Percentiles rank a stretch among this genome's conserved stretches.
Conservation (phyloP, 2,329 filamentous ascomycete species). For the Hypoxylon sp. region DNA sequence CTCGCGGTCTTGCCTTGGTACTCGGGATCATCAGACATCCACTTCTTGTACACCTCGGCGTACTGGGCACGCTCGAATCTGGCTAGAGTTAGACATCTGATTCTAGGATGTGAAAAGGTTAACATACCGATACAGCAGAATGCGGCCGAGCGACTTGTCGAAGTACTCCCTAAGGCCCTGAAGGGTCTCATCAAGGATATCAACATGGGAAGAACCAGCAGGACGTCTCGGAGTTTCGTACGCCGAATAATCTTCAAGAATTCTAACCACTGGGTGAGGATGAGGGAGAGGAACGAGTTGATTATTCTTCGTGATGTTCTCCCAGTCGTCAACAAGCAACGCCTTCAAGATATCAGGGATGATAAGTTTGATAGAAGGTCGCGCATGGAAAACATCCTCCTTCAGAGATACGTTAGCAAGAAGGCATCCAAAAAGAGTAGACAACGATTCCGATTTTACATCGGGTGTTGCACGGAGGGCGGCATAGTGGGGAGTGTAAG, state of each 20-base stretch:
- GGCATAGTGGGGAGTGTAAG: slow-evolving; percentile 35
- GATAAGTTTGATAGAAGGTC: slow-evolving; percentile 87
- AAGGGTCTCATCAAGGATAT: slow-evolving; percentile 91
- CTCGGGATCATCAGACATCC: slow-evolving; percentile 73
- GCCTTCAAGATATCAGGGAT: slow-evolving; percentile 93
- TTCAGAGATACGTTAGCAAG: slow-evolving; percentile 58
- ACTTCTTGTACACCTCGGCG: slow-evolving; percentile 79
- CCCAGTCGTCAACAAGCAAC: slow-evolving; percentile 97
- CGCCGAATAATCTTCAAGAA: slow-evolving; percentile 84
- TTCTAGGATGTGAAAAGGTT: too few relatives aligned
- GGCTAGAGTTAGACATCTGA: slow-evolving; percentile 45
- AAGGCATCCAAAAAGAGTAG: not conserved
- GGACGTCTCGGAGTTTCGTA: slow-evolving; percentile 78
- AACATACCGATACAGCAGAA: slow-evolving; percentile 83
- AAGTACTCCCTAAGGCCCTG: slow-evolving; percentile 93
- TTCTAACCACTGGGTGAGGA: slow-evolving; percentile 78
- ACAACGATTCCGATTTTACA: not conserved
- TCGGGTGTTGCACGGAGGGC: not conserved
- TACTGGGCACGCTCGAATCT: slow-evolving; percentile 95
- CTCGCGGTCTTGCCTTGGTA: slow-evolving; percentile 78
- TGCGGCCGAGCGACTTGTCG: slow-evolving; percentile 87
- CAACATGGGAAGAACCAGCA: slow-evolving; percentile 78
- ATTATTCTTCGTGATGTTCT: slow-evolving; percentile 96
- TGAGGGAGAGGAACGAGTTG: slow-evolving; percentile 90
- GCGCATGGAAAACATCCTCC: slow-evolving; percentile 89